phyloP scores from a whole-genome alignment of 306 rosid genomes.

The Cucurbita argyrosperma region DNA sequence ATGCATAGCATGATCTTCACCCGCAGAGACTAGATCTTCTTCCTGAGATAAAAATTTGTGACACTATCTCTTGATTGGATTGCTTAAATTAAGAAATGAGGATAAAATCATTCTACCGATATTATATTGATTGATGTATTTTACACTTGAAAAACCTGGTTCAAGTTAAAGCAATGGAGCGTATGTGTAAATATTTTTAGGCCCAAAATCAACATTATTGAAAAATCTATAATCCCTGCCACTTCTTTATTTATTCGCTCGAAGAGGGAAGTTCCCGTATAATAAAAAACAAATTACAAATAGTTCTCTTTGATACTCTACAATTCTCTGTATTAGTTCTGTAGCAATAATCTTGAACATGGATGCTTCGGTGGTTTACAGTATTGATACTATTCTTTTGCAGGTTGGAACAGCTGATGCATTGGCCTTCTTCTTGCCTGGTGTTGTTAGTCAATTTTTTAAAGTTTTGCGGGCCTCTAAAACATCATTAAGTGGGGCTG shows the following conservation, averaged over 20 bases:
- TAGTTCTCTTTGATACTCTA: neutral
- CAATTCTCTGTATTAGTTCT: neutral
- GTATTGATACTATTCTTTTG: slow-evolving; percentile 7
- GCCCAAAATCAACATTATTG: neutral
- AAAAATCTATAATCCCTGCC: neutral
- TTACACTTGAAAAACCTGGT: neutral
- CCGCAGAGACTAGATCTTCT: neutral
- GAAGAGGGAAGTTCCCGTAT: neutral
- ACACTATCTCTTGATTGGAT: neutral
- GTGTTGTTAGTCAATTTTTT: slow-evolving; percentile 71
- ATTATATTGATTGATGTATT: neutral
- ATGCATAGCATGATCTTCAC: neutral
- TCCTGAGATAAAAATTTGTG: neutral
- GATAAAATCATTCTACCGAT: neutral
- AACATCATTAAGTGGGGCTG: slow-evolving; percentile 76
- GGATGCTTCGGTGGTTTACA: neutral
- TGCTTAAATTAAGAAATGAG: neutral
- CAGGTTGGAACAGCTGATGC: slow-evolving; percentile 88
- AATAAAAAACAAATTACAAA: neutral
- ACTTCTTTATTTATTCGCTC: neutral
- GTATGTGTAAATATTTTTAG: neutral
- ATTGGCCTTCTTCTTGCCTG: slow-evolving; percentile 91
- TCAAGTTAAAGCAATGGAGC: neutral
- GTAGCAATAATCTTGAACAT: neutral
- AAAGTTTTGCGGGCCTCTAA: slow-evolving; percentile 69